A percentile compares a stretch with the other conserved stretches of the same genome.
Conservation (phyloP, 805 yeast genomes). For the Candida montana region DNA sequence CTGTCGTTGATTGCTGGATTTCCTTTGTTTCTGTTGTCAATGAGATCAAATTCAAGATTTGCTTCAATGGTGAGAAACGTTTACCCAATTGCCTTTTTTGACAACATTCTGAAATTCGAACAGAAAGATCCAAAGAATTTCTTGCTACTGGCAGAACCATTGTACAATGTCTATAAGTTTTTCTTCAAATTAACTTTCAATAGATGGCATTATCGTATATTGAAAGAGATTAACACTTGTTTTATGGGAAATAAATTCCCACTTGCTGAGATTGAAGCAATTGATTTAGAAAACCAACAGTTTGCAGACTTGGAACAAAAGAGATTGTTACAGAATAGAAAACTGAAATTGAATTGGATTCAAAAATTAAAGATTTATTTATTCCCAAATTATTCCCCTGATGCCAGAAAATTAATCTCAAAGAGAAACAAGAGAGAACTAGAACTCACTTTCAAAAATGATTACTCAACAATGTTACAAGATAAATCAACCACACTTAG, state of each 20-base stretch:
- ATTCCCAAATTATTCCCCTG: conserved; percentile 5
- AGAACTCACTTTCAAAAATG: conserved; percentile 22
- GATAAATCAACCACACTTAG: conserved; percentile 13
- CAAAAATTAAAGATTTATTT: conserved; percentile 1
- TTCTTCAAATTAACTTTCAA: conserved; percentile 25
- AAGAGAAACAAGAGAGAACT: conserved; percentile 22
- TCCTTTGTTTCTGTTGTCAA: conserved; percentile 26
- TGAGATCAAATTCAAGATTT: conserved; percentile 16
- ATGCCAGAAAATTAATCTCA: conserved; percentile 11
- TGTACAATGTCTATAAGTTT: conserved; percentile 14
- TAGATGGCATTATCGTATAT: conserved; percentile 32
- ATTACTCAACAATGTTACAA: conserved; percentile 26
- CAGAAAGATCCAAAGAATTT: conserved; percentile 12
- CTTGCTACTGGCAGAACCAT: conserved; percentile 10
- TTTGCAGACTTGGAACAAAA: conserved; percentile 6
- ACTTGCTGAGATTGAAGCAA: conserved; percentile 25
- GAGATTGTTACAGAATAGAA: background rate
- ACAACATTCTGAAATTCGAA: background rate
- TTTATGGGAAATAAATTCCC: conserved; percentile 30
- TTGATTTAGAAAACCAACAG: conserved; percentile 28
- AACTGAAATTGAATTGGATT: conserved; percentile 2
- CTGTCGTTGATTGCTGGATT: conserved; percentile 22
- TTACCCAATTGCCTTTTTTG: conserved; percentile 21
- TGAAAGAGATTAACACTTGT: conserved; percentile 28
- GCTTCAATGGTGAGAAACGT: conserved; percentile 8